phyloP scores from a whole-genome alignment of 2,329 filamentous ascomycete genomes.

The Pseudogymnoascus sp. region DNA sequence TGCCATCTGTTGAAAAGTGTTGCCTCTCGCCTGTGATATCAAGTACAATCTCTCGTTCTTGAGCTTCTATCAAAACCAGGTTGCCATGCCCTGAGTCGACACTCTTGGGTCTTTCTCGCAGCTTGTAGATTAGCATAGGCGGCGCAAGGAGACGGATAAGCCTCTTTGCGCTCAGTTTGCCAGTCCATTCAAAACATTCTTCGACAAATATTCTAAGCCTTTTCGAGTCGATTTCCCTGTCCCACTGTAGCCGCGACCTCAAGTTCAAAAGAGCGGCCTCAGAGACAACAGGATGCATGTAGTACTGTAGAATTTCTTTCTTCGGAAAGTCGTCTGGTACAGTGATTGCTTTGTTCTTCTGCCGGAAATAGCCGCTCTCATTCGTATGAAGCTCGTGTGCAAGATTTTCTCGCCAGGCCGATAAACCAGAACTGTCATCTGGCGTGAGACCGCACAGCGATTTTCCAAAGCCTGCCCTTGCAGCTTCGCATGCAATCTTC shows the following conservation, averaged over 20 bases:
- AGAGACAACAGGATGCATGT: constrained; percentile 78
- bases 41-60: constrained; percentile 49
- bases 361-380: constrained; percentile 70
- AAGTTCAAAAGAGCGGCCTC: constrained; percentile 47
- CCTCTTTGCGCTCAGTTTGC: constrained; percentile 70
- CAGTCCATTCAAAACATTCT: constrained; percentile 81
- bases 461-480: constrained; percentile 75
- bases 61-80: constrained; percentile 31
- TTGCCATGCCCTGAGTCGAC: constrained; percentile 28
- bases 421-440: constrained; percentile 51
- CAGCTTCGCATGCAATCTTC: constrained; percentile 83
- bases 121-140: constrained; percentile 58
- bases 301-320: constrained; percentile 70
- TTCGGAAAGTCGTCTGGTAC: constrained; percentile 81
- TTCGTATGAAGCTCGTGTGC: constrained; percentile 75
- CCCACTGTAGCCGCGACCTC: constrained; percentile 48
- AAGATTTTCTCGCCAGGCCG: constrained; percentile 64
- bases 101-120: constrained; percentile 36
- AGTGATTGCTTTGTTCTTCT: constrained; percentile 61
- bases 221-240: constrained; percentile 53
- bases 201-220: constrained; percentile 66
- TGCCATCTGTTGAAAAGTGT: constrained; percentile 67
- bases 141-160: constrained; percentile 75
- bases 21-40: constrained; percentile 59
- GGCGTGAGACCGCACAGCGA: constrained; percentile 59